These are phyloP conservation scores for Dactylellina sp. DNA, from an alignment of 2,329 filamentous ascomycete species.

Conservation along the genomic window DNA sequence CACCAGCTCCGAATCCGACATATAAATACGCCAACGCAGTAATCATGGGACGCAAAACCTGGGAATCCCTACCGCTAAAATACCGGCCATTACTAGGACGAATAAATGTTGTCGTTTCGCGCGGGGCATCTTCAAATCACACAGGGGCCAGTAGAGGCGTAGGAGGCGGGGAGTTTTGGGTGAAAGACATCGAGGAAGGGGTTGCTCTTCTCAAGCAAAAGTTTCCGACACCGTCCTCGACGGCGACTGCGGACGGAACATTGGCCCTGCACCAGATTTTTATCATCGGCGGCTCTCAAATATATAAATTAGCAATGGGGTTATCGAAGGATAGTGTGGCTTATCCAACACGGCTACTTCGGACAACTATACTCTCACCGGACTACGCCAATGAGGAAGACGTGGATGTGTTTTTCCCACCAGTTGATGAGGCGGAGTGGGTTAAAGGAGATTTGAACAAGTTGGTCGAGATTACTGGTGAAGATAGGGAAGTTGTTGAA, in stretches of 20 bases:
- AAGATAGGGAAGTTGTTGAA: conserved; percentile 68
- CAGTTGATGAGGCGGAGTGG: conserved; percentile 70
- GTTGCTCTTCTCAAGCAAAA: conserved; percentile 65
- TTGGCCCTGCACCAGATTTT: conserved; percentile 73
- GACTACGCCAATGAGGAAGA: conserved; percentile 70
- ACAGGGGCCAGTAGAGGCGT: conserved; percentile 52
- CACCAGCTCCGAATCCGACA: conserved; percentile 61
- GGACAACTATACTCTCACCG: conserved; percentile 76
- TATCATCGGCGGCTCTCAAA: conserved; percentile 88
- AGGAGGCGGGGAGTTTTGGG: conserved; percentile 37
- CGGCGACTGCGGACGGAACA: conserved; percentile 57
- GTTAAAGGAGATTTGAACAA: conserved; percentile 67
- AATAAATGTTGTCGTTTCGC: conserved; percentile 83
- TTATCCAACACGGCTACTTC: conserved; percentile 69
- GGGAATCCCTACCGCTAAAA: conserved; percentile 83
- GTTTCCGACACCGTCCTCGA: conserved; percentile 65
- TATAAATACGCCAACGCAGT: conserved; percentile 74
- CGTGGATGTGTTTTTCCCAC: conserved; percentile 76
- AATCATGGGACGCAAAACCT: conserved; percentile 98
- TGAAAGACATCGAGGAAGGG: conserved; percentile 31
- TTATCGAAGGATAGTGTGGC: conserved; percentile 64
- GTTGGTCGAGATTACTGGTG: conserved; percentile 74
- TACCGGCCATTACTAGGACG: conserved; percentile 84
- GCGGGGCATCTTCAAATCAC: conserved; percentile 61
- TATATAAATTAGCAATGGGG: conserved; percentile 79